Conservation (phyloP, 2,329 filamentous ascomycete genomes). For the Claviceps spartinae region DNA sequence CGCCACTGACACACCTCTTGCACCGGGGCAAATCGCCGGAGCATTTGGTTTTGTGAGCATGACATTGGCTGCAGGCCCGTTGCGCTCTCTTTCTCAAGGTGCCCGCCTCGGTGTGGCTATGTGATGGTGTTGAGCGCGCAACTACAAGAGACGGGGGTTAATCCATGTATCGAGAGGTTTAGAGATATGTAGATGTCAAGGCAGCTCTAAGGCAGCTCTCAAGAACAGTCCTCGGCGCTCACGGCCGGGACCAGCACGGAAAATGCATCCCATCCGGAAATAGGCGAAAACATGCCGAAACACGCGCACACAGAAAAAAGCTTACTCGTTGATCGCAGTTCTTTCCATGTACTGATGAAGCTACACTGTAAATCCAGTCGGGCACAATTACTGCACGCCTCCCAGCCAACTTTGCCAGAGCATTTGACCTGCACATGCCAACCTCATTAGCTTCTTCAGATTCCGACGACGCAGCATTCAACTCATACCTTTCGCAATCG, state of each 20-base stretch:
- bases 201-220: neutral
- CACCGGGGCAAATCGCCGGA: constrained; percentile 27
- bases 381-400: constrained; percentile 24
- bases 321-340: constrained; percentile 11
- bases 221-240: too few relatives aligned
- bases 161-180: neutral
- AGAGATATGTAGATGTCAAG: too few relatives aligned
- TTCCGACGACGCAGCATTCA: neutral
- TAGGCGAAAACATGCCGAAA: neutral
- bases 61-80: constrained; percentile 27
- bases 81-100: constrained; percentile 28
- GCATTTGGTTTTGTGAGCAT: constrained; percentile 29
- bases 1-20: constrained; percentile 21
- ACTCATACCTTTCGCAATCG: constrained; percentile 23
- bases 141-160: constrained; percentile 12
- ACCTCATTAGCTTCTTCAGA: neutral
- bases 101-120: constrained; percentile 28
- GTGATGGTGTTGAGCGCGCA: constrained; percentile 25
- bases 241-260: too few relatives aligned
- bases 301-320: too few relatives aligned
- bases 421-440: constrained; percentile 26
- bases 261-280: too few relatives aligned
- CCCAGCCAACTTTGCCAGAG: constrained; percentile 21
- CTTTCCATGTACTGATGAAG: constrained; percentile 15
- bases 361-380: constrained; percentile 24